Base-by-base conservation (phyloP, 2,329 filamentous ascomycete species). In the Fusarium albosuccineum region DNA sequence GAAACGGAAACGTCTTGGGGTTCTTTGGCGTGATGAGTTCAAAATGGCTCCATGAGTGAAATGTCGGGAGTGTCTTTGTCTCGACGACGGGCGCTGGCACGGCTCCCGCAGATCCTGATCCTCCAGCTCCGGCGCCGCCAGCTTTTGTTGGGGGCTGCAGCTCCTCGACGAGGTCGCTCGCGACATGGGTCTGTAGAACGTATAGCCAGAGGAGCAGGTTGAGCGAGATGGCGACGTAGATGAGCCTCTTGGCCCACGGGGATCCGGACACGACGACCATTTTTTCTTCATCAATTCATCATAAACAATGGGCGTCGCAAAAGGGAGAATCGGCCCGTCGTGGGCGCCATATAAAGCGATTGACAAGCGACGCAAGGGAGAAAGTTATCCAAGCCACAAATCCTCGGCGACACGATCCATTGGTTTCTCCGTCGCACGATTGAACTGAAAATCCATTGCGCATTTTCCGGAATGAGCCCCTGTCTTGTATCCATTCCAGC, bases 11-110 rank as follows among this genome's bases (percentile, higher is more conserved):
- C 0, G 57, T 57, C 14, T 57, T 52, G 0, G 53, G 50, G 9
- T 64, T 62, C 22, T 46, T 53, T 1, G 67, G 71, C 13, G 26
- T 56, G 6, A 65, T 30, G 5, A 74, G n/a, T 7, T 72, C 50
- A 13, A 75, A 60, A 34, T 65, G 65, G 5, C 68, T 59, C 54
- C 66, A 67, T 3, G 72, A 73, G 4, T 60, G 39, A 9, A 71
- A 62, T 3, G 14, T 33, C 8, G 54, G 67, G 16, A 61, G 14
- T 3, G 48, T 46, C 4, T 63, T 52, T 8, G 55, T 53, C 1
- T 66, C 57, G 6, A 45, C 27, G 9, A 26, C 41, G 2, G 46
- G 34, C 8, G 46, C 46, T 3, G 30, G 34, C 2, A n/a, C 37
- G 5, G 46, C 46, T 6, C 29, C 45, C 13, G 22, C 46, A 1